phyloP scores from a whole-genome alignment of 345 rosid genomes.

The Reutealis trisperma region DNA sequence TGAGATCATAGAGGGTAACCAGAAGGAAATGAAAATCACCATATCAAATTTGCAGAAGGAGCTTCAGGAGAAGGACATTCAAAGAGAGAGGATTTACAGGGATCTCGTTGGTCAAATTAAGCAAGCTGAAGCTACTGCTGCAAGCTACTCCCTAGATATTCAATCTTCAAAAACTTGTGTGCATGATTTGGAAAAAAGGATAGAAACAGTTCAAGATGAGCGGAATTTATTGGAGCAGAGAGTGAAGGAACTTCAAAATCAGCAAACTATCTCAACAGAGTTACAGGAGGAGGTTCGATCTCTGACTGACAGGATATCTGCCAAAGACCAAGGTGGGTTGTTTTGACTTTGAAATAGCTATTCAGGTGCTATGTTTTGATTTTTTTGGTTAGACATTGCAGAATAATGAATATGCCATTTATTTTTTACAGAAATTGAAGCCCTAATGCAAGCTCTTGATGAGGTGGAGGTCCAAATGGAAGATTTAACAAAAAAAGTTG shows the following conservation, averaged over 20 bases:
- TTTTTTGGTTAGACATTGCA: neutral
- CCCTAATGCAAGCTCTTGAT: conserved; percentile 95
- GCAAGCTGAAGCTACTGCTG: conserved; percentile 78
- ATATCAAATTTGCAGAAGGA: conserved; percentile 75
- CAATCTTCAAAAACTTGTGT: conserved; percentile 55
- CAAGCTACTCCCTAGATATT: conserved; percentile 58
- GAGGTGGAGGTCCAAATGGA: conserved; percentile 97
- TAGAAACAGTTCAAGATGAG: conserved; percentile 50
- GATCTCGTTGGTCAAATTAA: conserved; percentile 90
- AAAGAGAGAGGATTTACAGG: conserved; percentile 72
- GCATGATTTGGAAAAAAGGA: conserved; percentile 58
- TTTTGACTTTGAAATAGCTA: conserved; percentile 18
- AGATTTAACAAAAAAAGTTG: conserved; percentile 56
- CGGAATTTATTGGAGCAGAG: conserved; percentile 50
- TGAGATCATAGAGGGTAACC: conserved; percentile 49
- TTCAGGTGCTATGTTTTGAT: conserved; percentile 1
- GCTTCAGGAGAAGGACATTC: conserved; percentile 91
- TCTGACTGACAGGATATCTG: conserved; percentile 50
- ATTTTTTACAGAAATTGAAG: conserved; percentile 70
- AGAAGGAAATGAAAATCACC: conserved; percentile 65
- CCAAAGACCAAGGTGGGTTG: conserved; percentile 82
- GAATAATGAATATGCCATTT: conserved; percentile 12
- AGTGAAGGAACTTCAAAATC: conserved; percentile 60
- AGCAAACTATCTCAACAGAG: conserved; percentile 46
- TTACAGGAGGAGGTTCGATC: conserved; percentile 58